These are phyloP conservation scores for Chlorella sp. DNA, from an alignment of 139 green algal genomes.

Conservation along the genomic window DNA sequence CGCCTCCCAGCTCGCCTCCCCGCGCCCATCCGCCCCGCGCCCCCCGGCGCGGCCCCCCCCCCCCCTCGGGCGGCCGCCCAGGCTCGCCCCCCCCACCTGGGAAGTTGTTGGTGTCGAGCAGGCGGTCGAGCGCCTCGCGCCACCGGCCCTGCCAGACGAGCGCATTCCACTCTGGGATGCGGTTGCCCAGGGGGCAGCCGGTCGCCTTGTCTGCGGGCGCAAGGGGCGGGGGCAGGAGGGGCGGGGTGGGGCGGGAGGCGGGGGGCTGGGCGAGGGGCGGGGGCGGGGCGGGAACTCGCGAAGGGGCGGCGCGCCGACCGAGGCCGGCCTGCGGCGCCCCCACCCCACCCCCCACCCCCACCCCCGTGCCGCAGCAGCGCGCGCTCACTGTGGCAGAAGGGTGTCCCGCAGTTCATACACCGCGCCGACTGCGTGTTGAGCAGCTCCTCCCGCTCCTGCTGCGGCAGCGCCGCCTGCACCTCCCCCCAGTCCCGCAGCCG, in stretches of 20 bases:
- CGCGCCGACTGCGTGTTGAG: constrained; percentile 90
- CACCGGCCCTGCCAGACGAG: constrained; percentile 93
- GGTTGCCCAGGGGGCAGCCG: constrained; percentile 94
- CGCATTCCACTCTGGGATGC: constrained; percentile 97
- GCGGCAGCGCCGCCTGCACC: constrained; percentile 58
- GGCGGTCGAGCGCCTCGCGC: constrained; percentile 87
- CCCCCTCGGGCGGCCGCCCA: constrained; percentile 95
- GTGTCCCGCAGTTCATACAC: constrained; percentile 98
- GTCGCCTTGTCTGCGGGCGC: background rate
- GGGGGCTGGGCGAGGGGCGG: background rate
- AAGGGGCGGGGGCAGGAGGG: constrained; percentile 1
- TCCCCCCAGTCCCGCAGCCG: constrained; percentile 91
- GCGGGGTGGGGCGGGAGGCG: background rate
- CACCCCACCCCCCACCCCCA: background rate
- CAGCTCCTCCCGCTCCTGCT: constrained; percentile 55
- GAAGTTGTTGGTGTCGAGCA: constrained; percentile 99
- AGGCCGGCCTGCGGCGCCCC: background rate
- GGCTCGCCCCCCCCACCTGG: too few species aligned
- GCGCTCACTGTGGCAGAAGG: constrained; percentile 89
- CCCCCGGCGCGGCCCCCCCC: background rate
- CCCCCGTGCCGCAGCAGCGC: background rate
- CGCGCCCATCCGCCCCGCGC: background rate
- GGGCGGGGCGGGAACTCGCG: background rate
- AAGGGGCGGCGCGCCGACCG: background rate
- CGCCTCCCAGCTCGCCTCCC: background rate